Conservation (phyloP, 768 basidiomycete species). For the Tulasnella sp. region DNA sequence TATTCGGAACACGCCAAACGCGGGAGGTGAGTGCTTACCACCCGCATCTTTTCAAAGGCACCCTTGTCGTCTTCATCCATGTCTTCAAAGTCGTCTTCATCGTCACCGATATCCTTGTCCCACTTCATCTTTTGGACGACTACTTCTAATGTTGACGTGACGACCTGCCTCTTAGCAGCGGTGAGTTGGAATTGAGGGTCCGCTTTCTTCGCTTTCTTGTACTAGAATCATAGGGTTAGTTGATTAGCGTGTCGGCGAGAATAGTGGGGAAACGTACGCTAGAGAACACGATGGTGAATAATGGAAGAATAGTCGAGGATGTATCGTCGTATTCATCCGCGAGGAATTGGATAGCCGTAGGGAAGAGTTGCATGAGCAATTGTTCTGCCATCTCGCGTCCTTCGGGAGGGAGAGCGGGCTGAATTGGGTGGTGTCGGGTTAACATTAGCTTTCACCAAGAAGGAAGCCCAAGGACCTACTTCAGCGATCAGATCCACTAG, state of each 20-base stretch:
- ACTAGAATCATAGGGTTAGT: constrained; percentile 52
- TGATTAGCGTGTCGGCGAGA: constrained; percentile 30
- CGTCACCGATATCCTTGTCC: constrained; percentile 83
- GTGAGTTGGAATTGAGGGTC: constrained; percentile 65
- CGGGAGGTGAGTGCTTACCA: constrained; percentile 52
- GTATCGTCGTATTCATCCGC: constrained; percentile 91
- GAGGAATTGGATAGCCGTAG: constrained; percentile 84
- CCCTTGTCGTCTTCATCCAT: constrained; percentile 86
- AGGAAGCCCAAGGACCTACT: constrained; percentile 48
- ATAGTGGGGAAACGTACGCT: constrained; percentile 57
- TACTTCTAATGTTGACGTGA: constrained; percentile 74
- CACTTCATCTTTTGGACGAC: constrained; percentile 89
- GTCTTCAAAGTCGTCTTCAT: constrained; percentile 67
- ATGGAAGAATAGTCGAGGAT: constrained; percentile 78
- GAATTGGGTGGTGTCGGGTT: not conserved
- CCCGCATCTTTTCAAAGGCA: constrained; percentile 83
- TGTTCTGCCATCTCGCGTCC: constrained; percentile 65
- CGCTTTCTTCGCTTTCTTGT: constrained; percentile 62
- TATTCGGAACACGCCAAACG: constrained; percentile 33
- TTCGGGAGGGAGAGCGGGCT: constrained; percentile 48
- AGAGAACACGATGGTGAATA: constrained; percentile 73
- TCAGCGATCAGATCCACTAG: constrained; percentile 78
- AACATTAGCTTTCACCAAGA: not conserved
- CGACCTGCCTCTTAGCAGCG: constrained; percentile 71
- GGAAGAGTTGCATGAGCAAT: constrained; percentile 69